These are phyloP conservation scores for Argentina anserina DNA, from an alignment of 306 rosid species.

Conservation along the genomic window DNA sequence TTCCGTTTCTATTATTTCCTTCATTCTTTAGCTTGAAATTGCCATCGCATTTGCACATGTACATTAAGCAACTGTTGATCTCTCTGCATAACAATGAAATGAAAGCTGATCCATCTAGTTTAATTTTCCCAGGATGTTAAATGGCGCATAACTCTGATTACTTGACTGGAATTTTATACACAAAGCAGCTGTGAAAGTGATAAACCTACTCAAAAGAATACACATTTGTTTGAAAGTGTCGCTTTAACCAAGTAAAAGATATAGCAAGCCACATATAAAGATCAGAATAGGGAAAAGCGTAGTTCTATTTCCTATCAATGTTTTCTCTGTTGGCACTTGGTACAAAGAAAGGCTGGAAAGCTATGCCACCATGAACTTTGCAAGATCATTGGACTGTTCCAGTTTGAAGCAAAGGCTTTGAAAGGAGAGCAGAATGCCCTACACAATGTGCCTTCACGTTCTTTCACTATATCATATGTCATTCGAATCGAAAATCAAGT, in stretches of 20 bases:
- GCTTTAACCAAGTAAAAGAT: constrained; percentile 6
- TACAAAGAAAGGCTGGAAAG: too few relatives aligned
- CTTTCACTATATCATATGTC: neutral
- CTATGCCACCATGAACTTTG: neutral
- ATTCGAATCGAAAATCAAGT: neutral
- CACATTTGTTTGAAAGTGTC: neutral
- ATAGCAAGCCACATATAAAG: neutral
- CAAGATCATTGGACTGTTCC: neutral
- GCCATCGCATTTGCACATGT: constrained; percentile 18
- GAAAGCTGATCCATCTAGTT: constrained; percentile 5
- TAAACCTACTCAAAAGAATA: neutral
- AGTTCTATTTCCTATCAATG: neutral
- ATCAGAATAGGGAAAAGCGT: neutral
- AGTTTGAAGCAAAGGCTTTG: neutral
- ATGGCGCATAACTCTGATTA: neutral
- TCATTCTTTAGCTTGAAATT: constrained; percentile 8
- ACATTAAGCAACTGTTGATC: constrained; percentile 13
- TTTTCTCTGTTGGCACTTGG: neutral
- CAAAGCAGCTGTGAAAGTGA: neutral
- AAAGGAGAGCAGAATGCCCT: neutral
- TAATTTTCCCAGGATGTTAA: constrained; percentile 3
- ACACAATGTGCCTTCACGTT: constrained; percentile 14
- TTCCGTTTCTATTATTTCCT: neutral
- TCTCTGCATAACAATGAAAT: constrained; percentile 4
- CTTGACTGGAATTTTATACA: neutral